Percentiles rank a stretch among this genome's conserved stretches.
Conservation (phyloP, 1,284 basidiomycete species). For the Puccinia triticina region DNA sequence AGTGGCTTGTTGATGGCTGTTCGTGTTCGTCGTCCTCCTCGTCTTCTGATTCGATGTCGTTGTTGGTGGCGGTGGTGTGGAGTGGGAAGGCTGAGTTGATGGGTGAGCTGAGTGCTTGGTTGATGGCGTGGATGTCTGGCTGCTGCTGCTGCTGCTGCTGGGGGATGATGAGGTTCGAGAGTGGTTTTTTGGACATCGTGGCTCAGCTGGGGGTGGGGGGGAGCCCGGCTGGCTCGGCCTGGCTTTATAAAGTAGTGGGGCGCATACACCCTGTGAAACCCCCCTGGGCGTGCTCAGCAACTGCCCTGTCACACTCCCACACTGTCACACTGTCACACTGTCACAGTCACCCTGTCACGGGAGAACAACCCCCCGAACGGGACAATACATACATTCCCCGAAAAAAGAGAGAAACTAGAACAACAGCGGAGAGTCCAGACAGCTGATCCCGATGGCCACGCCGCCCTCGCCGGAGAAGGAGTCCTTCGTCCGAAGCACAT, state of each 20-base stretch:
- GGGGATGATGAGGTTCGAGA: background rate
- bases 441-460: constrained; percentile 86
- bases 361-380: no score
- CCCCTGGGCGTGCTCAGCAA: no score
- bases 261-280: background rate
- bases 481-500: constrained; percentile 87
- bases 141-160: background rate
- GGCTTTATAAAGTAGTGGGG: background rate
- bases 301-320: no score
- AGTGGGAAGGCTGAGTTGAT: background rate
- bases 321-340: no score
- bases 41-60: constrained; percentile 37
- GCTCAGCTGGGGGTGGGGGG: background rate
- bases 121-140: constrained; percentile 15
- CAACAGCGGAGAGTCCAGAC: constrained; percentile 70
- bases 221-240: no score
- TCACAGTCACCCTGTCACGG: no score
- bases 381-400: background rate
- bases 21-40: constrained; percentile 38
- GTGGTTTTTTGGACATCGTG: background rate
- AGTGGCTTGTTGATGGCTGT: constrained; percentile 35
- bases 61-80: constrained; percentile 1
- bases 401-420: constrained; percentile 2
- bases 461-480: constrained; percentile 92
- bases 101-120: constrained; percentile 31